phyloP scores from a whole-genome alignment of 2,329 filamentous ascomycete genomes.

The Blastomyces parvus region DNA sequence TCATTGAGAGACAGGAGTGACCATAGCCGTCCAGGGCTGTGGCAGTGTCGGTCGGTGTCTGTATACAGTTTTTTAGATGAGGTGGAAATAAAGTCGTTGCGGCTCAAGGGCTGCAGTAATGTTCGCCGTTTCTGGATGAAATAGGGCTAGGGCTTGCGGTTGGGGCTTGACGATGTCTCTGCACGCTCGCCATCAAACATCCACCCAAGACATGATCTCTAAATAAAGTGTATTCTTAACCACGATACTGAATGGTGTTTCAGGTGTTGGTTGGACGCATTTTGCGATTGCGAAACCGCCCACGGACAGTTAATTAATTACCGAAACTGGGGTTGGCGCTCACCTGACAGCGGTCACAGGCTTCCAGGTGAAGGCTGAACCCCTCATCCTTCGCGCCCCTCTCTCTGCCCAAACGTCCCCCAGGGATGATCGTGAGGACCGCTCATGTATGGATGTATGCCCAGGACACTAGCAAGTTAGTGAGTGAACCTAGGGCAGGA shows the following conservation, averaged over 20 bases:
- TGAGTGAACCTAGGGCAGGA: no score
- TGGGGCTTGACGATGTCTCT: slow-evolving; percentile 2
- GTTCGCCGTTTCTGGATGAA: background rate
- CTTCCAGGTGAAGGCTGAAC: background rate
- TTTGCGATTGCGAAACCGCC: background rate
- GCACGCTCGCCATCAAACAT: background rate
- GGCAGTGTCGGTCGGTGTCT: background rate
- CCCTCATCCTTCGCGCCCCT: background rate
- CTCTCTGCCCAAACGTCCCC: background rate
- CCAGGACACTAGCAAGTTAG: no score
- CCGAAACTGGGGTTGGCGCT: background rate
- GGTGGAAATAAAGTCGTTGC: background rate
- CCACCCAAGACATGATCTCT: background rate
- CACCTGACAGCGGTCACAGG: background rate
- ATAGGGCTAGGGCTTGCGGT: slow-evolving; percentile 7
- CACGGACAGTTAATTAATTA: background rate
- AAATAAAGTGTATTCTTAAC: background rate
- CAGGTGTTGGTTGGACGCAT: background rate
- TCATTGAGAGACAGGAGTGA: background rate
- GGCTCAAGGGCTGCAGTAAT: background rate
- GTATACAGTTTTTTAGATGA: background rate
- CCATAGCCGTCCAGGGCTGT: background rate
- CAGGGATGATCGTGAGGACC: no score
- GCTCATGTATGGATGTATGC: no score
- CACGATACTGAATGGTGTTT: background rate